phyloP scores from a whole-genome alignment of 148 eudicot species.

The Suaeda aralocaspica region DNA sequence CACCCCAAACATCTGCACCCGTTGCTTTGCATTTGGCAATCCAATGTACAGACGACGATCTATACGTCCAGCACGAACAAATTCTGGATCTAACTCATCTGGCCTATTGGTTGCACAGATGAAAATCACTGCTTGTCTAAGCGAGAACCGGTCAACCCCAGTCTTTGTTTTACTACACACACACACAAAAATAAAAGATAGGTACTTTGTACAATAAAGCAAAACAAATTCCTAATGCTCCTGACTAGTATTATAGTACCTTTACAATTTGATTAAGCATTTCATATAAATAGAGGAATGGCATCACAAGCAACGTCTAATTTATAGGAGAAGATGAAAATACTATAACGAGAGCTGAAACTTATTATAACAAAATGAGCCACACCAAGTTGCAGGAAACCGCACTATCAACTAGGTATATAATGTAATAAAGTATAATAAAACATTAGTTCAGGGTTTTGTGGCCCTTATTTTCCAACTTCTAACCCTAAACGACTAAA shows the following conservation, averaged over 20 bases:
- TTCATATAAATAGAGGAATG: not conserved
- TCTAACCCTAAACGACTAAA: no score
- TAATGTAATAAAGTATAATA: no score
- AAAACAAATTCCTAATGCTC: not conserved
- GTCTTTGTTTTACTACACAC: constrained; percentile 65
- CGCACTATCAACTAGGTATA: no score
- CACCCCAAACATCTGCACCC: constrained; percentile 82
- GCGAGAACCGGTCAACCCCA: constrained; percentile 81
- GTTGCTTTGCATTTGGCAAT: constrained; percentile 82
- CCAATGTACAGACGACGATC: constrained; percentile 91
- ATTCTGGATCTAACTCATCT: constrained; percentile 72
- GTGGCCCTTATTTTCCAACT: no score
- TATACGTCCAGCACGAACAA: constrained; percentile 82
- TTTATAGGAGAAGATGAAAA: not conserved
- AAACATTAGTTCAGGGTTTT: no score
- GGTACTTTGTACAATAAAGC: constrained; percentile 3
- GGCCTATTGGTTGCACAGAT: constrained; percentile 97
- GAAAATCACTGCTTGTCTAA: constrained; percentile 84
- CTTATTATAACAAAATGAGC: no score
- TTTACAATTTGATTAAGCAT: not conserved
- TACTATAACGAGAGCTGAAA: no score
- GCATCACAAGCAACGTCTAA: not conserved
- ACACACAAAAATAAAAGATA: not conserved
- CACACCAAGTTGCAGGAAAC: no score
- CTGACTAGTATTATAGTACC: not conserved